Evolutionary conservation across 2,329 filamentous ascomycete genomes (phyloP).

Genomic region (Scytalidium sp.): DNA sequence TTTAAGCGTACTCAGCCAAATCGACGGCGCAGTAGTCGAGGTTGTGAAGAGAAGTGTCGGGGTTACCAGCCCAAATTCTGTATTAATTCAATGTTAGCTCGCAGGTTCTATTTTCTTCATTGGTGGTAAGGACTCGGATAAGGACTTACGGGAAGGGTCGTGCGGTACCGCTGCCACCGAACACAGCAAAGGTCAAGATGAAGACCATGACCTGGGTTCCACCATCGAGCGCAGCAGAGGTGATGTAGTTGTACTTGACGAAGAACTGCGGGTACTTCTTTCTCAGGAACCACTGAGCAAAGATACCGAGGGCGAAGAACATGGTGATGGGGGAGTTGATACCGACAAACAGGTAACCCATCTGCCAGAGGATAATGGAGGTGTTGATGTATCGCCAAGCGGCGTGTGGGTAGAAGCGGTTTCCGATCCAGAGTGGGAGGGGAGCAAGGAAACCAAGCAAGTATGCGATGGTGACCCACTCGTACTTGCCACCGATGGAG

Average conservation of each 20-base stretch:
- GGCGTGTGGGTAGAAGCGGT: conserved; percentile 19
- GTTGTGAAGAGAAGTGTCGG: conserved; percentile 1
- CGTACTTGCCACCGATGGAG: conserved; percentile 34
- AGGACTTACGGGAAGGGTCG: conserved; percentile 19
- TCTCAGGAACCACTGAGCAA: conserved; percentile 33
- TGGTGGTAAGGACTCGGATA: neutral
- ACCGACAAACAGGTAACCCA: conserved; percentile 40
- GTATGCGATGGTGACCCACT: conserved; percentile 36
- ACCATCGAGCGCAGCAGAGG: conserved; percentile 68
- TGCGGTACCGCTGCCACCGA: conserved; percentile 25
- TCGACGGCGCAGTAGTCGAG: conserved; percentile 2
- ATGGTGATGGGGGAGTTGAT: conserved; percentile 35
- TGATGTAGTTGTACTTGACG: conserved; percentile 76
- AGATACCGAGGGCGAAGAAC: conserved; percentile 33
- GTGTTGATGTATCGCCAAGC: conserved; percentile 34
- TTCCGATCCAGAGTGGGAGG: conserved; percentile 31
- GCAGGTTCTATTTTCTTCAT: no score
- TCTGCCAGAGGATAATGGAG: conserved; percentile 39
- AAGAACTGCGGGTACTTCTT: conserved; percentile 67
- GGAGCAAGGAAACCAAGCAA: conserved; percentile 41
- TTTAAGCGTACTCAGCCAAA: neutral
- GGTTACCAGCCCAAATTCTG: conserved; percentile 3
- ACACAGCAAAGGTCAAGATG: conserved; percentile 61
- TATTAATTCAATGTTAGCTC: neutral
- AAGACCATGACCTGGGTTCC: conserved; percentile 66